Conservation (phyloP, 192 early-diverging fungal species). For the Tieghemiomyces parasiticus region DNA sequence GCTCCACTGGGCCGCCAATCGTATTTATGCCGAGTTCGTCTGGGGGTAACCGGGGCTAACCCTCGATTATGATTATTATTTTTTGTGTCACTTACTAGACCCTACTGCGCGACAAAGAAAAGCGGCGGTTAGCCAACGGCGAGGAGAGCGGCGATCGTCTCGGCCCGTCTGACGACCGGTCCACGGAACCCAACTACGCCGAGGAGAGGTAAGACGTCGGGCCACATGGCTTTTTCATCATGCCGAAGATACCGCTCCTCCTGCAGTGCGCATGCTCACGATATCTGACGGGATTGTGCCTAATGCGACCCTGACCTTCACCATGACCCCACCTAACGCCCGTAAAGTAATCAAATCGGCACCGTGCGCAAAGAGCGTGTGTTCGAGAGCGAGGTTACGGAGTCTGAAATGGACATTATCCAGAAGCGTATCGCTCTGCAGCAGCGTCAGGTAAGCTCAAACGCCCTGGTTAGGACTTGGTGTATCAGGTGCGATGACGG, state of each 20-base stretch:
- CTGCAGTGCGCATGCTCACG: background rate
- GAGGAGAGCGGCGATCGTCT: background rate
- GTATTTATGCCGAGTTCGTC: background rate
- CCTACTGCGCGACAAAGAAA: no score
- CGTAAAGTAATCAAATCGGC: conserved; percentile 48
- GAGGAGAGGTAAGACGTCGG: background rate
- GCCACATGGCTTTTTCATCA: background rate
- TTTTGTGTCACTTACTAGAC: no score
- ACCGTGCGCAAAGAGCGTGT: conserved; percentile 73
- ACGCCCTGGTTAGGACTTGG: no score
- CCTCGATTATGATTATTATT: background rate
- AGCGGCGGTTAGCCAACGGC: background rate
- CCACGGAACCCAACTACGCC: background rate
- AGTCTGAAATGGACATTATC: conserved; percentile 81
- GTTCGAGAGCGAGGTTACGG: conserved; percentile 77
- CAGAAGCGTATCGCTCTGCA: conserved; percentile 80
- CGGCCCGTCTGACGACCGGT: background rate
- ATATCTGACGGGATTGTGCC: background rate
- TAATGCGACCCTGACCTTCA: background rate
- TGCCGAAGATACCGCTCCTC: background rate
- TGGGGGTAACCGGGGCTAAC: background rate
- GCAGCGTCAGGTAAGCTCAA: conserved; percentile 45
- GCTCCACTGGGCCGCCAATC: background rate
- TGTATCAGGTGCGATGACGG: no score
- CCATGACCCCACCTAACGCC: background rate